Evolutionary conservation across 345 rosid genomes (phyloP), one percentile per base, ranked within the genome.

Genomic region (Eucalyptus albens): DNA sequence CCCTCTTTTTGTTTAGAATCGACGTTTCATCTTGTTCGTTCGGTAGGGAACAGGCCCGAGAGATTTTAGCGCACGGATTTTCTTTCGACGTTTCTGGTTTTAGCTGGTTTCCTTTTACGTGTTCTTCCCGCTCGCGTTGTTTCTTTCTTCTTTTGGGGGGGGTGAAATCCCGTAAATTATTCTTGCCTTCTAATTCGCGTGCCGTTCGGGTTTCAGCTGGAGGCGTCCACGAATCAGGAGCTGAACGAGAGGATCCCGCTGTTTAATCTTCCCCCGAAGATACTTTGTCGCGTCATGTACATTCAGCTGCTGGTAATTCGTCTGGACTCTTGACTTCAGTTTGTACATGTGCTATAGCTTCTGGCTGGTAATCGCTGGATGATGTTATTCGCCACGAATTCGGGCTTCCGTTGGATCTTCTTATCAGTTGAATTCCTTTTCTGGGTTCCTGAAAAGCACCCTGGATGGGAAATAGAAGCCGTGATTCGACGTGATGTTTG

Each of bases 191-290:
- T 29, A 55, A 83, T 29, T 21, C 45, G 33, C 7, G 45, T 81
- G 77, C 37, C 12, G 47, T 85, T 85, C 88, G 87, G 72, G 87
- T 77, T 87, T 89, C 92, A 97, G 99, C 92, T 97, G 40, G 98
- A 96, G 93, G 99, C 97, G 86, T 96, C 99, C 26, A 95, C 97
- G 31, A 95, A 93, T 93, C 95, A 93, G 81, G 99, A 95, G 83
- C 92, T 93, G 90, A 94, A 94, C 92, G 96, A 96, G 88, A 92
- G 92, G 93, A 94, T 93, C 86, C 97, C 99, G 2, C 88, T 92
- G 93, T 96, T 96, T 86, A 89, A 89, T 89, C 97, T 96, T 89
- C 94, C 95, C 67, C 86, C 98, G 5, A 97, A 95, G 97, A 97
- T 97, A 91, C 97, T 94, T 55, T 97, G 99, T 91, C 94, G 94